Conservation (phyloP, 1,284 basidiomycete genomes). For the Entoloma clypeatum region DNA sequence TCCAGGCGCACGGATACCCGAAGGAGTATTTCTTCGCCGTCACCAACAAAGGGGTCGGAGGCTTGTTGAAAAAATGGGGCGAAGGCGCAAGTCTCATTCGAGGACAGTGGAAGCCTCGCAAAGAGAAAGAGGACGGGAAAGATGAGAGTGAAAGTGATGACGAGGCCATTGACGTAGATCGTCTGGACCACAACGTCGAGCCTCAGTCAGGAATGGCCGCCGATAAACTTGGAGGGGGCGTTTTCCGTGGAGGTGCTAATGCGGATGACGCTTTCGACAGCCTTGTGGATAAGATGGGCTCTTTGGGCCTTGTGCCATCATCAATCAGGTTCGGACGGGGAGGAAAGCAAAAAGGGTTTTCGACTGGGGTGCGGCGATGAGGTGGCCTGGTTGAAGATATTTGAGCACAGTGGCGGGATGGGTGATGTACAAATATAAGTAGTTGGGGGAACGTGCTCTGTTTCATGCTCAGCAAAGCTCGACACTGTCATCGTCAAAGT, state of each 20-base stretch:
- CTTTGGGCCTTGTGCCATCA: slow-evolving; percentile 65
- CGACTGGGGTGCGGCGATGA: no score
- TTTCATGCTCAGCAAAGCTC: no score
- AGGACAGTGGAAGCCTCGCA: slow-evolving; percentile 61
- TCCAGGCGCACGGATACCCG: slow-evolving; percentile 78
- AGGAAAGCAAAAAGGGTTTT: slow-evolving; percentile 45
- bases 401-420: no score
- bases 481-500: no score
- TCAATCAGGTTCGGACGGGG: slow-evolving; percentile 71
- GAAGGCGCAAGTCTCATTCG: slow-evolving; percentile 75
- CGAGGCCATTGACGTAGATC: slow-evolving; percentile 4
- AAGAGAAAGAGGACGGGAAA: slow-evolving; percentile 23
- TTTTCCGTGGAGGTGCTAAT: background rate
- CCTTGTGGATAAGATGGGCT: slow-evolving; percentile 47
- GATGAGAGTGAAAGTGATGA: slow-evolving; percentile 13
- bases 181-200: slow-evolving; percentile 2
- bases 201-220: slow-evolving; percentile 2
- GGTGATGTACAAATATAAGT: no score
- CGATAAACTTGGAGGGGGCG: background rate
- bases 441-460: no score
- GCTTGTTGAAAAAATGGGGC: slow-evolving; percentile 69
- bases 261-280: slow-evolving; percentile 35
- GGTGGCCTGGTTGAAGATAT: no score
- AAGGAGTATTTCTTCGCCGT: slow-evolving; percentile 86
- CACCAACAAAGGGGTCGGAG: slow-evolving; percentile 84